phyloP scores from a whole-genome alignment of 1,139 yeast species.

The Yamadazyma conglobata region DNA sequence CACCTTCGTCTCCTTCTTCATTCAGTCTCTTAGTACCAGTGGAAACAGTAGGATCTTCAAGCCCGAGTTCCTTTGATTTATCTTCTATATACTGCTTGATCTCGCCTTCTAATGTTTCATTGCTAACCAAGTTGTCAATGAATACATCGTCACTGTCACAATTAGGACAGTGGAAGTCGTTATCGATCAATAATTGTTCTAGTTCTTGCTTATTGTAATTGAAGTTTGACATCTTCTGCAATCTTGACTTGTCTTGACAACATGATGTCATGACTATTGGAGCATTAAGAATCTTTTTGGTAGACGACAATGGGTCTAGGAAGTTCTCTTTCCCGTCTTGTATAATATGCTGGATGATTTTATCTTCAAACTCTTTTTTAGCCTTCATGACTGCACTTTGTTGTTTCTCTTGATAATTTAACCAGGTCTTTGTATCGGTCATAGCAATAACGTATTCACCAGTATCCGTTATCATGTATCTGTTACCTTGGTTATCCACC shows the following conservation, averaged over 20 bases:
- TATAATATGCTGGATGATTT: constrained; percentile 32
- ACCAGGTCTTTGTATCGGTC: constrained; percentile 94
- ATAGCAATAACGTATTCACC: constrained; percentile 94
- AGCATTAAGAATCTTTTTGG: constrained; percentile 56
- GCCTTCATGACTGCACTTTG: constrained; percentile 50
- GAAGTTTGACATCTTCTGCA: constrained; percentile 47
- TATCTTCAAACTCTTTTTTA: constrained; percentile 37
- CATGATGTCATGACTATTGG: constrained; percentile 86
- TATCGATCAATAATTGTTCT: constrained; percentile 72
- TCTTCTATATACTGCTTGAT: constrained; percentile 51
- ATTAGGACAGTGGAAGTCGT: constrained; percentile 88
- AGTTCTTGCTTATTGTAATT: constrained; percentile 42
- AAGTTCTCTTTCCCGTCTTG: constrained; percentile 41
- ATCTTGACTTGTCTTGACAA: constrained; percentile 55
- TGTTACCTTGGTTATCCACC: constrained; percentile 62
- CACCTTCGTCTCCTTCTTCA: constrained; percentile 22
- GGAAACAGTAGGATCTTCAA: constrained; percentile 30
- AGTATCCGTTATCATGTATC: constrained; percentile 84
- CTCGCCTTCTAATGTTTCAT: constrained; percentile 53
- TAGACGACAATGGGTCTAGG: constrained; percentile 55
- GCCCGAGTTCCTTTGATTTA: constrained; percentile 38
- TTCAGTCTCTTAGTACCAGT: constrained; percentile 22
- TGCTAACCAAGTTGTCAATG: constrained; percentile 66
- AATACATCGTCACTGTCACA: constrained; percentile 73
- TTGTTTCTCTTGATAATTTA: constrained; percentile 71